A percentile compares a stretch with the other conserved stretches of the same genome.
phyloP scores from a whole-genome alignment of 73 alveolate species.

The Loxodes magnus region DNA sequence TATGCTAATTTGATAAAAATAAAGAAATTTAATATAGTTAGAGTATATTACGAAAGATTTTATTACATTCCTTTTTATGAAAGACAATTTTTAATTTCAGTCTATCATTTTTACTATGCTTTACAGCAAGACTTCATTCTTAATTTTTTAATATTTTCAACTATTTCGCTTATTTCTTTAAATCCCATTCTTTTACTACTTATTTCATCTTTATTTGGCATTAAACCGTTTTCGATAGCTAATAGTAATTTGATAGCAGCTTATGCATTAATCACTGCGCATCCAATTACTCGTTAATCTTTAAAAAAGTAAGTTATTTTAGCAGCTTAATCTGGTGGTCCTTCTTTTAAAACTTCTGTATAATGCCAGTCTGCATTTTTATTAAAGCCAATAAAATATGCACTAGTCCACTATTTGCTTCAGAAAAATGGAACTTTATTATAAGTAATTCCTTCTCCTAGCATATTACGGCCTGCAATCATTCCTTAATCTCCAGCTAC shows the following conservation, averaged over 20 bases:
- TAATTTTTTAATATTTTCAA: too few species aligned
- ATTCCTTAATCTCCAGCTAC: slow-evolving; percentile 58
- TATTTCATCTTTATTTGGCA: slow-evolving; percentile 2
- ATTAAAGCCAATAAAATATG: not conserved
- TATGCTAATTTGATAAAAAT: too few species aligned
- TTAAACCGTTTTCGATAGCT: slow-evolving; percentile 10
- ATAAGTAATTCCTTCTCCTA: slow-evolving; percentile 58
- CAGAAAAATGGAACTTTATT: slow-evolving; percentile 78
- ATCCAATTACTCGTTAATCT: slow-evolving; percentile 8
- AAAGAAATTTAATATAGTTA: too few species aligned
- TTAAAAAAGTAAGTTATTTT: slow-evolving; percentile 13
- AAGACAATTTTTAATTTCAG: too few species aligned
- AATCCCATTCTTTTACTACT: not conserved
- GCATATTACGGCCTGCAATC: slow-evolving; percentile 75
- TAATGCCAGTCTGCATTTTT: not conserved
- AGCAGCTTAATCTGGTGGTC: not conserved
- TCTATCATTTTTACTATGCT: too few species aligned
- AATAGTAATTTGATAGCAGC: not conserved
- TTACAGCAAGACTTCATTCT: too few species aligned
- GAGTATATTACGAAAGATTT: too few species aligned
- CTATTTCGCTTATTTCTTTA: not conserved
- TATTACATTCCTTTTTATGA: too few species aligned
- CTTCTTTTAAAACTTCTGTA: not conserved
- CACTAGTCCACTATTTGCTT: slow-evolving; percentile 33
- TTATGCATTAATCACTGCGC: slow-evolving; percentile 3